These are phyloP conservation scores for Cornus suecica DNA, from an alignment of 148 eudicot species.

Conservation along the genomic window DNA sequence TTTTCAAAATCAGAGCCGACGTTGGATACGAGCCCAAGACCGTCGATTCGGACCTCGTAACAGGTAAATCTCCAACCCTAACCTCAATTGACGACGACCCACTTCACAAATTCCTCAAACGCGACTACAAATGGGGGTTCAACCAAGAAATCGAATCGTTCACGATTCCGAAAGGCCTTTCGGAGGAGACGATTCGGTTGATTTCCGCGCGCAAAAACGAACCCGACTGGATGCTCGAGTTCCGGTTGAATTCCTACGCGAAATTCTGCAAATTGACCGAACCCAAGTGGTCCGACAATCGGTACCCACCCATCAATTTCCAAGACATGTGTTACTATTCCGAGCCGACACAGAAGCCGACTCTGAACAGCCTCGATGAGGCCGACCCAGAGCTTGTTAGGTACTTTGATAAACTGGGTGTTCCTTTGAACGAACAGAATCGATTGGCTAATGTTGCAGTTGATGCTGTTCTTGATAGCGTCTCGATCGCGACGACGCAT, in stretches of 20 bases:
- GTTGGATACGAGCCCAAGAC: constrained; percentile 48
- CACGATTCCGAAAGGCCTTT: constrained; percentile 73
- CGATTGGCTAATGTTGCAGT: constrained; percentile 88
- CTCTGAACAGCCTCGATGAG: constrained; percentile 81
- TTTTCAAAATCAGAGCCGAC: constrained; percentile 54
- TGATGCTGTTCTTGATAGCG: constrained; percentile 94
- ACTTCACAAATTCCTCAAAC: constrained; percentile 69
- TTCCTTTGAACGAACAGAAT: constrained; percentile 67
- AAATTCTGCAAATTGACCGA: constrained; percentile 73
- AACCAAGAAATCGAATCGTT: constrained; percentile 73
- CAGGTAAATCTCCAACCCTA: constrained; percentile 26
- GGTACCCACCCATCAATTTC: constrained; percentile 64
- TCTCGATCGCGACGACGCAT: constrained; percentile 84
- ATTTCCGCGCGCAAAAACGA: constrained; percentile 72
- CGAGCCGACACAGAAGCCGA: constrained; percentile 79
- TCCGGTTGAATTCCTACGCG: constrained; percentile 60
- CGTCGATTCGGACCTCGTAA: constrained; percentile 21
- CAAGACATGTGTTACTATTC: constrained; percentile 76
- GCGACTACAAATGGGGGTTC: constrained; percentile 82
- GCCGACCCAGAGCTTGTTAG: constrained; percentile 86
- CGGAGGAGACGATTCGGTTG: constrained; percentile 62
- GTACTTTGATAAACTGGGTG: constrained; percentile 76
- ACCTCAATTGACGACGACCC: constrained; percentile 49
- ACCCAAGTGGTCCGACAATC: constrained; percentile 91
- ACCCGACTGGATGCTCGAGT: constrained; percentile 94